Base-by-base conservation (phyloP, 139 green algal species). In the Picochlorum costavermella region DNA sequence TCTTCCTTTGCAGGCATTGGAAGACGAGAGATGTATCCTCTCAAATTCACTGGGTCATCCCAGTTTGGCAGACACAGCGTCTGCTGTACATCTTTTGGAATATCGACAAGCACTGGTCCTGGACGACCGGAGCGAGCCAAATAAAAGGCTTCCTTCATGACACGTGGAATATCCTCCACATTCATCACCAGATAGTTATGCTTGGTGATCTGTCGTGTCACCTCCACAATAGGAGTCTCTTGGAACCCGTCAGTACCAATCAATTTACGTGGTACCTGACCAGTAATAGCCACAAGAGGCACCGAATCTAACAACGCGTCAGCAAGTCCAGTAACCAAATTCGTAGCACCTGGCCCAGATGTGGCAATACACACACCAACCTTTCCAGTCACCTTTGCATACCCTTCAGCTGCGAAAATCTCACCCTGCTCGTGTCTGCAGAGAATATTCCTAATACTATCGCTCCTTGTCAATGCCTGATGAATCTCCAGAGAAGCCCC, bases 131-230 rank as follows among this genome's bases (percentile, higher is more conserved):
- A 92, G 50, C 83, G 75, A 1, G 92, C 92, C 12, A 97, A 81
- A 79, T 90, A 96, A 77, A 98, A 96, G 10, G 92, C 94, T 84
- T 98, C 93, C 74, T 94, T 93, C 9, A 98, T 77, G 20, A 98
- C 69, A 28, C 92, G 79, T 11, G 94, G 90, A 60, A 98, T 88
- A 77, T 99, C 94, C 9, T 89, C 82, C 25, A 97, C 81, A 70
- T 98, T 84, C 90, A 97, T 93, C 13, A 99, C 94, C 56, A 99
- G 83, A 81, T 94, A 99, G 82, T 99, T 99, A 88, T 99, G 94
- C 86, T 99, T 99, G 63, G 94, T 98, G 82, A 99, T 98, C 69
- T 92, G 87, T 45, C 94, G 83, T 5, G 94, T 96, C 8, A 99
- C 87, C 81, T 99, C 94, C 57, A 98, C 92, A 56, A 98, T 99